Evolutionary conservation across 805 yeast species (phyloP), one percentile per base, ranked within the genome.

Genomic region (Candida caryicola): DNA sequence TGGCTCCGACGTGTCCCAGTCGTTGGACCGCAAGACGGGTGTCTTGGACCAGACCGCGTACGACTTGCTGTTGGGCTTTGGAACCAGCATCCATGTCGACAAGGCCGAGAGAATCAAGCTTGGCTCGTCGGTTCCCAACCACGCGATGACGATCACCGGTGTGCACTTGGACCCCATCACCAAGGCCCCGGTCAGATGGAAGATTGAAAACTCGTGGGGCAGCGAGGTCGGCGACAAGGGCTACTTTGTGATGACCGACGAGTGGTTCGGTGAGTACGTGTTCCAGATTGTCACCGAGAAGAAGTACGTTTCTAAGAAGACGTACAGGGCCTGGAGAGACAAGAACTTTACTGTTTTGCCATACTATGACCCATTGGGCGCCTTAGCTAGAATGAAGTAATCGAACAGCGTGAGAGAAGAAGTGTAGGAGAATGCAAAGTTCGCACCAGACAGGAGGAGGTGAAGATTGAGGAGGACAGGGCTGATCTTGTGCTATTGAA

Each of bases 1-100:
- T 55, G 95, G 95, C 9, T 81, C 90, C 13, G 95, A 87, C 59
- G 86, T 90, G n/a, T 93, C 91, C 17, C 81, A 83, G 57, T 87
- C 71, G 62, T 75, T 73, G 74, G 77, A 81, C 58, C 71, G 71
- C 40, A 60, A 58, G 17, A 58, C 78, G 5, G 96, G 96, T 39
- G 60, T 85, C 33, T 81, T 88, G 75, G 95, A 86, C 55, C 62
- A 77, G 15, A 73, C 75, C 29, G 72, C 83, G 15, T 87, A 80
- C 77, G 81, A 83, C 51, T 85, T 79, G 61, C 65, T 75, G 45
- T 60, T 80, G 39, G 71, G 73, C 1, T 73, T 79, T 51, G 81
- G 33, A 71, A 79, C 70, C 58, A 69, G 37, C 62, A 74, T 52
- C 66, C 74, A 36, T 69, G 75, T 62, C 51, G 44, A 58, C 35